A percentile compares a stretch with the other conserved stretches of the same genome.
Evolutionary conservation across 2,329 filamentous ascomycete genomes (phyloP).

Genomic region (Ophiostoma montium): DNA sequence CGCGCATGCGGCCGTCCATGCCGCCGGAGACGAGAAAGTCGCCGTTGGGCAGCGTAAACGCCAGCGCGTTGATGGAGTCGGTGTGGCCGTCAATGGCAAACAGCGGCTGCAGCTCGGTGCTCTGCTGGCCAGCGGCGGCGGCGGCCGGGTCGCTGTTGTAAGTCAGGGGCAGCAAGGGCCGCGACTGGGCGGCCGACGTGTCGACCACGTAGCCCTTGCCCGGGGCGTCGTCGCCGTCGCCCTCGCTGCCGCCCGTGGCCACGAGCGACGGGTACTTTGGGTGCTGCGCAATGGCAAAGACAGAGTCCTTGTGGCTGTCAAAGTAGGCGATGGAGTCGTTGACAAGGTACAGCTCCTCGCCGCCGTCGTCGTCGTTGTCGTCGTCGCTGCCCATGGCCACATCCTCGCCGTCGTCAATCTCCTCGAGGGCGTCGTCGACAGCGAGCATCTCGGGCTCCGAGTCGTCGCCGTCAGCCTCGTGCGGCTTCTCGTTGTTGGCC

Average conservation of each 20-base stretch:
- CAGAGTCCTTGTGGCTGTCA: conserved; percentile 75
- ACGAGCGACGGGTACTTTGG: conserved; percentile 64
- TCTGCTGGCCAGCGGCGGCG: conserved; percentile 30
- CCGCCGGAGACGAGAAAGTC: conserved; percentile 79
- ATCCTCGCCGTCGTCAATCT: conserved; percentile 49
- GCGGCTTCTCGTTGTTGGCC: conserved; percentile 16
- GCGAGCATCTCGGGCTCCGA: conserved; percentile 60
- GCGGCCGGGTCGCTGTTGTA: conserved; percentile 51
- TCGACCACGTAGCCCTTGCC: conserved; percentile 84
- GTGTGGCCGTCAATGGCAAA: conserved; percentile 77
- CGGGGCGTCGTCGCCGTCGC: conserved; percentile 41
- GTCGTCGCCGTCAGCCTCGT: conserved; percentile 27
- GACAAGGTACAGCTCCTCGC: conserved; percentile 59
- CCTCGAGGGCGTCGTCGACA: conserved; percentile 64
- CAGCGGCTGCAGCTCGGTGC: conserved; percentile 47
- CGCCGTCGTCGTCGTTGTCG: conserved; percentile 2
- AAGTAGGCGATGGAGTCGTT: conserved; percentile 94
- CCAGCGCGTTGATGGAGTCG: conserved; percentile 77
- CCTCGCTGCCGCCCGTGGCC: conserved; percentile 68
- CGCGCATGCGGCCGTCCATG: conserved; percentile 68
- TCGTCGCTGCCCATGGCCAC: conserved; percentile 19
- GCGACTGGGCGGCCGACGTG: conserved; percentile 44
- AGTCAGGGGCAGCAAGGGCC: conserved; percentile 61
- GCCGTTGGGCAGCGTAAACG: conserved; percentile 71
- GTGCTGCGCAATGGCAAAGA: conserved; percentile 92